These are phyloP conservation scores for Nicotiana tabacum DNA, from an alignment of 257 asterid species.

Conservation along the genomic window DNA sequence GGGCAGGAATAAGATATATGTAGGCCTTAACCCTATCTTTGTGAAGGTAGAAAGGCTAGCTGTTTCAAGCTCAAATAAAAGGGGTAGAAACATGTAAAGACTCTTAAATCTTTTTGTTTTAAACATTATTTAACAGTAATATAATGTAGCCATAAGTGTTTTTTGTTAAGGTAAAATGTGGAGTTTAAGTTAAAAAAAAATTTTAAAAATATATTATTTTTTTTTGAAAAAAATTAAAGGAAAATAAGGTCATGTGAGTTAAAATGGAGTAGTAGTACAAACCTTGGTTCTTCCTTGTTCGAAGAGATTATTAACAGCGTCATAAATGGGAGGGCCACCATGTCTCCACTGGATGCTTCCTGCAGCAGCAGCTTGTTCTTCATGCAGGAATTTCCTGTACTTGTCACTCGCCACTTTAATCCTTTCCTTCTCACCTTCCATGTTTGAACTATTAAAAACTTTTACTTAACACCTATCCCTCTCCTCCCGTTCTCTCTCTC, in stretches of 20 bases:
- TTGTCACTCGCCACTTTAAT: slow-evolving; percentile 30
- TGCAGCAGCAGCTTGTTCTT: slow-evolving; percentile 28
- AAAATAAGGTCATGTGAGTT: background rate
- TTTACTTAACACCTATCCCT: background rate
- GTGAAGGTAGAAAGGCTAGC: too few relatives aligned
- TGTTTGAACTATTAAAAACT: background rate
- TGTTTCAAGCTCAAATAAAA: too few relatives aligned
- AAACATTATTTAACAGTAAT: too few relatives aligned
- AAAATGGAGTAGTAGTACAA: background rate
- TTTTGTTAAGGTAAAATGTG: too few relatives aligned
- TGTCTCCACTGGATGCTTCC: slow-evolving; percentile 66
- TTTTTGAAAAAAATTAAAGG: too few relatives aligned
- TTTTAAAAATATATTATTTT: too few relatives aligned
- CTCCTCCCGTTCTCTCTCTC: background rate
- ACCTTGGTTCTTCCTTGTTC: slow-evolving; percentile 80
- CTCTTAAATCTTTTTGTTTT: too few relatives aligned
- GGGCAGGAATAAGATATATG: too few relatives aligned
- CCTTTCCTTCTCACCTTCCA: background rate
- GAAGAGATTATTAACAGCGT: slow-evolving; percentile 54
- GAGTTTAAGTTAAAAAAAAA: too few relatives aligned
- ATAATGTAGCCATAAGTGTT: too few relatives aligned
- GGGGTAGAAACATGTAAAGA: too few relatives aligned
- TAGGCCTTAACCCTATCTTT: too few relatives aligned
- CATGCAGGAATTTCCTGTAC: slow-evolving; percentile 64
- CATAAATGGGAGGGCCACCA: slow-evolving; percentile 75